phyloP scores from a whole-genome alignment of 345 rosid genomes.

The Eucalyptus marginata region DNA sequence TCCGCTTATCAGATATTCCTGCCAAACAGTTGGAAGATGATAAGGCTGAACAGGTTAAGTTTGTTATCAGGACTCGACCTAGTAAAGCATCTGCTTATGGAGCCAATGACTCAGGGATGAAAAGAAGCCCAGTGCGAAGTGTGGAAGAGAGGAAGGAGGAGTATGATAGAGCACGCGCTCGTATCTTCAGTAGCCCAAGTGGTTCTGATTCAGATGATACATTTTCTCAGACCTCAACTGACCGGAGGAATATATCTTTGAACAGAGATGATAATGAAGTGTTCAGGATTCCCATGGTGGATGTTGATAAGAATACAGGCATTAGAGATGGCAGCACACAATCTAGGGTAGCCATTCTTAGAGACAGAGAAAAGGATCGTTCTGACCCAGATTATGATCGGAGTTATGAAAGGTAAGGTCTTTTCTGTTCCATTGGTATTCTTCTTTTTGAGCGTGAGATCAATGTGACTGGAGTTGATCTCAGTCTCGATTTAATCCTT shows the following conservation, averaged over 20 bases:
- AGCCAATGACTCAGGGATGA: slow-evolving; percentile 31
- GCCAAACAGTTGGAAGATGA: slow-evolving; percentile 53
- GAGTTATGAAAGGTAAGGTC: slow-evolving; percentile 56
- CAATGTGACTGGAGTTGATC: not conserved
- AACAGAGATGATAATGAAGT: slow-evolving; percentile 49
- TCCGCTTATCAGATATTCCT: slow-evolving; percentile 59
- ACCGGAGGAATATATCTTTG: slow-evolving; percentile 17
- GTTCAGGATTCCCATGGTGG: slow-evolving; percentile 24
- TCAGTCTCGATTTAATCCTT: not conserved
- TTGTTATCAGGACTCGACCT: slow-evolving; percentile 59
- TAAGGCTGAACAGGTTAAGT: slow-evolving; percentile 47
- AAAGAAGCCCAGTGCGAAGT: slow-evolving; percentile 37
- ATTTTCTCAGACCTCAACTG: slow-evolving; percentile 18
- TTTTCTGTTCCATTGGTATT: not conserved
- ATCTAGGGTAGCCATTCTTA: slow-evolving; percentile 84
- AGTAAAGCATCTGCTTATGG: slow-evolving; percentile 33
- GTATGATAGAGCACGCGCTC: slow-evolving; percentile 84
- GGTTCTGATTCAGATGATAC: slow-evolving; percentile 54
- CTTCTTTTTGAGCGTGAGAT: not conserved
- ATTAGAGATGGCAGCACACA: slow-evolving; percentile 33
- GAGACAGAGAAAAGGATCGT: slow-evolving; percentile 88
- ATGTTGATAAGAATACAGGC: slow-evolving; percentile 28
- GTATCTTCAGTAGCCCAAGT: slow-evolving; percentile 67
- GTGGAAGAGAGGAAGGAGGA: slow-evolving; percentile 95
- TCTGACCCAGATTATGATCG: slow-evolving; percentile 95